Evolutionary conservation across 169 alveolate species (phyloP), one percentile per base, ranked within the genome.

Genomic region (Plasmodium adleri): DNA sequence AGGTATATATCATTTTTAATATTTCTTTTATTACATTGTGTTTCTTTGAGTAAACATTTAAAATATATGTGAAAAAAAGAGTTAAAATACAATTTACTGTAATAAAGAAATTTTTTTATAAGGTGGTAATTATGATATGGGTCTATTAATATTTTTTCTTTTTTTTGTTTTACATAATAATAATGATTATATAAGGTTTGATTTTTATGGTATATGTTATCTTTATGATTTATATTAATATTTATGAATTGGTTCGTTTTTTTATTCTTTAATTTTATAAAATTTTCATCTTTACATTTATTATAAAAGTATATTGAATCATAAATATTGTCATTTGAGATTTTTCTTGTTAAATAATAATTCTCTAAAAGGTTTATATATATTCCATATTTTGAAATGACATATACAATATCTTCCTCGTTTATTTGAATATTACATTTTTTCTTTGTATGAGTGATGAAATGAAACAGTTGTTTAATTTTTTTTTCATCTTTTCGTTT

Each of bases 391-490:
- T 70, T n/a, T 67, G 90, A 80, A 5, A 80, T 10, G 13, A 71
- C 64, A 62, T 67, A 66, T 60, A 68, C 83, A 67, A 80, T 49
- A 17, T 80, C 83, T 10, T 67, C 64, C 52, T 39, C 28, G 7
- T 15, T 22, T 24, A 80, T 12, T 26, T 67, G 6, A 13, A 9
- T 62, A 15, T 1, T 45, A 1, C 47, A 32, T 54, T 76, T 45
- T 22, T 54, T 56, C 45, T n/a, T 59, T 12, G 22, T 52, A n/a
- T 52, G n/a, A n/a, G 39, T 24, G 43, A 80, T 32, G 49, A 80
- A 67, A 1, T 66, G 54, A 22, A 50, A 67, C 24, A 80, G 17
- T 12, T 12, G 80, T 20, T 80, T 67, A 45, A 80, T n/a, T n/a
- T 80, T 45, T n/a, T 54, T 80, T 56, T 50, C 73, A 28, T 60